These are phyloP conservation scores for Lipomyces yamadae DNA, from an alignment of 805 yeast genomes.

Conservation along the genomic window DNA sequence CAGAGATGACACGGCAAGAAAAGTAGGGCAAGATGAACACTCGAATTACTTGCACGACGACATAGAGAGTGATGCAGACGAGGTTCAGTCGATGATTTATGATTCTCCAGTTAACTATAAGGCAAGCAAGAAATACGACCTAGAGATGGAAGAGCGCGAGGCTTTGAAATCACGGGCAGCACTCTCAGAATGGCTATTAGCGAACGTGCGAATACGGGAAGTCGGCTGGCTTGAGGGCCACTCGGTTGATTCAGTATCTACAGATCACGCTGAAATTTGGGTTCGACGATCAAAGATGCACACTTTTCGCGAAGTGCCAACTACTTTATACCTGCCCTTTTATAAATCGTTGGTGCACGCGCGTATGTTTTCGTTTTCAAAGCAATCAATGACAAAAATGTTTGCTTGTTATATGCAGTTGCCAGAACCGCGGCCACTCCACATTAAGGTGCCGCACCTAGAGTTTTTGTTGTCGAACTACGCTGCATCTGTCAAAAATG, in stretches of 20 bases:
- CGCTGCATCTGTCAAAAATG: conserved; percentile 9
- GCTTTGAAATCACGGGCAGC: conserved; percentile 1
- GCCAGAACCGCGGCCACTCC: conserved; percentile 47
- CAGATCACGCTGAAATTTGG: conserved; percentile 10
- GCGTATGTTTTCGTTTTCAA: not conserved
- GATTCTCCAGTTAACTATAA: not conserved
- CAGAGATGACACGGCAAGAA: not conserved
- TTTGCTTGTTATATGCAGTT: conserved; percentile 40
- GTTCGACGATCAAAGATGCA: not conserved
- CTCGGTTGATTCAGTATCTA: not conserved
- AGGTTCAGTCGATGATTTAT: not conserved
- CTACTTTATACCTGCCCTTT: conserved; percentile 37
- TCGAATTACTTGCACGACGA: not conserved
- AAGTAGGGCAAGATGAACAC: not conserved
- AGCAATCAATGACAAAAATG: conserved; percentile 9
- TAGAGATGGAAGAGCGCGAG: not conserved
- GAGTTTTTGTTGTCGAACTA: conserved; percentile 43
- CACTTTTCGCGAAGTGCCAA: conserved; percentile 30
- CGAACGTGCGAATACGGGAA: conserved; percentile 5
- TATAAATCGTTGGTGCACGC: conserved; percentile 36
- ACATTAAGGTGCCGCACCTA: conserved; percentile 43
- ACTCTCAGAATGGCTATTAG: conserved; percentile 1
- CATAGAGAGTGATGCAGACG: not conserved
- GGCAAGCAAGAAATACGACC: not conserved
- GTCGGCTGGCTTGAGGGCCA: not conserved